Percentiles rank a stretch among this genome's conserved stretches.
These are phyloP conservation scores for Globisporangium orthogonon DNA, from an alignment of 352 stramenopile species.

Conservation along the genomic window DNA sequence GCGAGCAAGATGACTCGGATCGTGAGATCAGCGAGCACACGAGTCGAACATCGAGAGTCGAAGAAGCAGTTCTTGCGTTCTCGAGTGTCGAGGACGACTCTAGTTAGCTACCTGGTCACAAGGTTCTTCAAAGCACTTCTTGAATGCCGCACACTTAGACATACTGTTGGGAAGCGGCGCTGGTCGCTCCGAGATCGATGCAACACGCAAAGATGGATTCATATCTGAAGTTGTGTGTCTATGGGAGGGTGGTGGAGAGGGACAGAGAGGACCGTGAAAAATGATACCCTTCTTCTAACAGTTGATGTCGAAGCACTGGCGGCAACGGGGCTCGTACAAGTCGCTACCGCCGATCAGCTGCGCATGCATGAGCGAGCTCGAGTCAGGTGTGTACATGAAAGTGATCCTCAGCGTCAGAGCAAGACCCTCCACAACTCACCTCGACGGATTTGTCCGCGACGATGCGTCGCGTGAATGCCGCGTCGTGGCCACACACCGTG, in stretches of 20 bases:
- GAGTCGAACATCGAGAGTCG: not conserved
- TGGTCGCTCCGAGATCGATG: not conserved
- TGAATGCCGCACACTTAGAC: too few relatives aligned
- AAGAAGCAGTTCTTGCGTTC: constrained; percentile 5
- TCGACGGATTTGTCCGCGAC: constrained; percentile 63
- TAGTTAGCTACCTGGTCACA: not conserved
- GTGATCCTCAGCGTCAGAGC: not conserved
- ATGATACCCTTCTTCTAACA: constrained; percentile 3
- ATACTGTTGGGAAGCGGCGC: too few relatives aligned
- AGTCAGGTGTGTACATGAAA: not conserved
- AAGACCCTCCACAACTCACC: constrained; percentile 18
- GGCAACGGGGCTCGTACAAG: constrained; percentile 74
- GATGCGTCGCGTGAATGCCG: constrained; percentile 74
- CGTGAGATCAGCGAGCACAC: not conserved
- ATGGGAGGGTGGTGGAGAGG: constrained; percentile 1
- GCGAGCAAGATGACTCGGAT: not conserved
- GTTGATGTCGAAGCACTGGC: constrained; percentile 53
- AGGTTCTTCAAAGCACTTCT: not conserved
- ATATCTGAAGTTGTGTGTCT: not conserved
- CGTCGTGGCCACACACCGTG: constrained; percentile 67
- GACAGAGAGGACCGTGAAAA: not conserved
- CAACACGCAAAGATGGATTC: not conserved
- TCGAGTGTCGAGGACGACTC: constrained; percentile 7
- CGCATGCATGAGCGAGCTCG: not conserved
- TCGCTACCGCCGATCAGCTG: constrained; percentile 76